phyloP scores from a whole-genome alignment of 805 yeast species.

The Lipomyces kockii region DNA sequence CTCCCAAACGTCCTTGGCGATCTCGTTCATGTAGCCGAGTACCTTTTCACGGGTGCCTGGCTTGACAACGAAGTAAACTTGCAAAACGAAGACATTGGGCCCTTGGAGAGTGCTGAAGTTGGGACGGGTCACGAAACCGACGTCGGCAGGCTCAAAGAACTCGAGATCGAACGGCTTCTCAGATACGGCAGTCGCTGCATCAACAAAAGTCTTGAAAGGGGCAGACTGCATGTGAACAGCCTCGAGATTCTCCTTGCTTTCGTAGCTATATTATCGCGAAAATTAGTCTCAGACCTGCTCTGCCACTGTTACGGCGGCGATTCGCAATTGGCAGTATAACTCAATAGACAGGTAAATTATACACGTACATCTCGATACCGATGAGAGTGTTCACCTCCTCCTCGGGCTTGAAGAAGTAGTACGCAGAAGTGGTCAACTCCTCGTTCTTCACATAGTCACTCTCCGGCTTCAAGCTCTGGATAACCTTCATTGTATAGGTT shows the following conservation, averaged over 20 bases:
- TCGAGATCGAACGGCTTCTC: constrained; percentile 19
- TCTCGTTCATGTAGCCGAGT: constrained; percentile 75
- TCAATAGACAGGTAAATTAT: background rate
- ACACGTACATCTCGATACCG: constrained; percentile 29
- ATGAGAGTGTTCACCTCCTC: constrained; percentile 12
- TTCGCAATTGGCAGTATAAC: background rate
- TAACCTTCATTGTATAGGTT: constrained; percentile 12
- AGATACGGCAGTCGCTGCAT: constrained; percentile 10
- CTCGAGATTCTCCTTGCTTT: constrained; percentile 14
- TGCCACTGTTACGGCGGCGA: background rate
- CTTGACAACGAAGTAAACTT: constrained; percentile 17
- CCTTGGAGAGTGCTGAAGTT: constrained; percentile 7
- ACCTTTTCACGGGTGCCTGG: constrained; percentile 66
- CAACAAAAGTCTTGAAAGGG: constrained; percentile 25
- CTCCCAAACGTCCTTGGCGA: constrained; percentile 21
- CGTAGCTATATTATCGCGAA: constrained; percentile 21
- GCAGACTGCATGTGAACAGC: constrained; percentile 25
- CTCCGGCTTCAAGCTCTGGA: constrained; percentile 29
- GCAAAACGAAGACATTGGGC: constrained; percentile 18
- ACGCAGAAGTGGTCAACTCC: constrained; percentile 20
- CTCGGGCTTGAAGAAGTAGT: constrained; percentile 20
- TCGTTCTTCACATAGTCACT: constrained; percentile 15
- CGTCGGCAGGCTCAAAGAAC: constrained; percentile 26
- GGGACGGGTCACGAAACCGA: constrained; percentile 34
- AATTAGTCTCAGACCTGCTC: background rate